Base-by-base conservation (phyloP, 139 green algal genomes). In the Pleodorina starrii region DNA sequence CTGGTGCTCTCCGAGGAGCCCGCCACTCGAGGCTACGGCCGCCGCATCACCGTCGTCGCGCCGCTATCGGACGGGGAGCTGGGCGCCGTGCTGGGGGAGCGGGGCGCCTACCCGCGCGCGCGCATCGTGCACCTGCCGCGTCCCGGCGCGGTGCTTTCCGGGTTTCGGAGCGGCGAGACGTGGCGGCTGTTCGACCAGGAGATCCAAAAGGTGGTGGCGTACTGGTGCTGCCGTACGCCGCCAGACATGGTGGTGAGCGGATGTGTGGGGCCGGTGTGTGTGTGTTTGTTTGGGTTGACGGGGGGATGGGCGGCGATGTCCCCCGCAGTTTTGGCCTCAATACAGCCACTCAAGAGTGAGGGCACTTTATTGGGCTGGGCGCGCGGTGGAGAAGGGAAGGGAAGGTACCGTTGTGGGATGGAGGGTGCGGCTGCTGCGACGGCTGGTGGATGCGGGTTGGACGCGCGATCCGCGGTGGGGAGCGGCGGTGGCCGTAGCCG, bases 181-280 rank as follows among this genome's bases (percentile, higher is more conserved):
- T 1, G 25, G 23, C 4, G 1, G 6, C 59, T 73, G 69, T 89
- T 32, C 71, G 84, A 89, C 84, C 35, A 23, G 32, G 84, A 82
- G 69, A 89, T 89, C 68, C 69, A 81, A 73, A 83, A 81, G 69
- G 38, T 36, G 27, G 84, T 89, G n/a, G 35, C 84, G 69, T 23
- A 82, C 38, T 89, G 84, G 84, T 89, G 84, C 69, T 89, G 84
- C 84, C 48, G 84, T 0, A 83, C 29, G 17, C 84, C 84, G 5
- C 48, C 48, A 9, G 84, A 89, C 38, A 82, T 76, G 68, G 36
- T 23, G 68, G 68, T 76, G 68, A 25, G 68, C 16, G 1, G 19
- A 68, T 32, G 57, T 57, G 12, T 21, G 48, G 48, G 10, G 11
- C 48, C 48, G 48, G 48, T 57, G 48, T n/a, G n/a, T n/a, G n/a